These are phyloP conservation scores for Emericellopsis atlantica DNA, from an alignment of 2,329 filamentous ascomycete genomes.

Conservation along the genomic window DNA sequence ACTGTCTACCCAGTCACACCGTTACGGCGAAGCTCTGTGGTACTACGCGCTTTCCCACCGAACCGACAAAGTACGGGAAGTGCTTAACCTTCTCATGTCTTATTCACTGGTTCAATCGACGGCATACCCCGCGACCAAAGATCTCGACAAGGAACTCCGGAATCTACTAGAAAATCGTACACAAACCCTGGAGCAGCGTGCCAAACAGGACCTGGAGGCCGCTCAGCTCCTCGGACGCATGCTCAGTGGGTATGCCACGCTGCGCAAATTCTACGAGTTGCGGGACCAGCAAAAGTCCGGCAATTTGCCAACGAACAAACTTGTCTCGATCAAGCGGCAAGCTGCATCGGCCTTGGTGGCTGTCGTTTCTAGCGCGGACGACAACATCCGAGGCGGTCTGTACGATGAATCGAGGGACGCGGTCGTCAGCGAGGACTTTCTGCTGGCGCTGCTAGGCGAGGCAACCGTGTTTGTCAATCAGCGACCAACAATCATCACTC, in stretches of 20 bases:
- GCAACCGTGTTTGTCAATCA: conserved; percentile 63
- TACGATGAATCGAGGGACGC: conserved; percentile 72
- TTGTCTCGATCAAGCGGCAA: conserved; percentile 51
- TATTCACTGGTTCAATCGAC: conserved; percentile 78
- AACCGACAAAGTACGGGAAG: conserved; percentile 65
- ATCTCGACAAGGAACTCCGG: conserved; percentile 62
- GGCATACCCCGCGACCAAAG: conserved; percentile 57
- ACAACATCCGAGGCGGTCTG: conserved; percentile 82
- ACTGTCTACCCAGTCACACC: conserved; percentile 57
- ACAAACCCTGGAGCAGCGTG: conserved; percentile 57
- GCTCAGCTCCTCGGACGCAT: conserved; percentile 74
- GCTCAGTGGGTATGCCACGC: conserved; percentile 82
- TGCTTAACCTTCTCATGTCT: conserved; percentile 76
- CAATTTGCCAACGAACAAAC: conserved; percentile 14
- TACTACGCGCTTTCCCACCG: conserved; percentile 84
- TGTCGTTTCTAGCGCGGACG: conserved; percentile 76
- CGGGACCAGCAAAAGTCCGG: conserved; percentile 43
- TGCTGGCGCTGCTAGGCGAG: conserved; percentile 76
- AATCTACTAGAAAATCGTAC: conserved; percentile 61
- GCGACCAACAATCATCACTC: conserved; percentile 39
- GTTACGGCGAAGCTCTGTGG: conserved; percentile 77
- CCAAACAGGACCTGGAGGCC: conserved; percentile 64
- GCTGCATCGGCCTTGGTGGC: conserved; percentile 64
- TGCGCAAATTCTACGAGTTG: conserved; percentile 83
- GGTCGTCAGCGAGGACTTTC: conserved; percentile 78